A percentile compares a stretch with the other conserved stretches of the same genome.
These are phyloP conservation scores for Pseudocercospora eumusae DNA, from an alignment of 2,329 filamentous ascomycete genomes.

Conservation along the genomic window DNA sequence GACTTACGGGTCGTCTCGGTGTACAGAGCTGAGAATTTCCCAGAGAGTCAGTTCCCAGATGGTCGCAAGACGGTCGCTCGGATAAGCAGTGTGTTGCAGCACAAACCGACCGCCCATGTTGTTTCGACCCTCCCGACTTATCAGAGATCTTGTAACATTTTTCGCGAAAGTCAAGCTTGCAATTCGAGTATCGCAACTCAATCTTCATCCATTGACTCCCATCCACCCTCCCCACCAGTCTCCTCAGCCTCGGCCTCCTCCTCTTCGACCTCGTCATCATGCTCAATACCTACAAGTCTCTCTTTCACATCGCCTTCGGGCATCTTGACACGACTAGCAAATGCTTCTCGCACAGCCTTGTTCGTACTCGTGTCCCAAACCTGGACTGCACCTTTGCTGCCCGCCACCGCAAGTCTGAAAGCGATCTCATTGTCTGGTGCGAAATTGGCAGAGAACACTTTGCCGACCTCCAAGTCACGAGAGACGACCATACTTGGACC, in stretches of 20 bases:
- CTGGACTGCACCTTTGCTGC: constrained; percentile 88
- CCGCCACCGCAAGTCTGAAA: constrained; percentile 89
- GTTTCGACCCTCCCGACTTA: background rate
- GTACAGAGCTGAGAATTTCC: background rate
- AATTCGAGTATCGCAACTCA: constrained; percentile 7
- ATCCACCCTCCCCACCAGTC: constrained; percentile 37
- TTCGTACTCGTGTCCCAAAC: constrained; percentile 98
- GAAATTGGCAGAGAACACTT: constrained; percentile 88
- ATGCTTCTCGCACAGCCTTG: constrained; percentile 77
- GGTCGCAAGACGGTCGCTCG: too few species aligned
- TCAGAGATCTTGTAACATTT: background rate
- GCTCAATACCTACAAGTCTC: constrained; percentile 71
- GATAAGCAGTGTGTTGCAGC: too few species aligned
- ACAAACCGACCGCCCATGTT: background rate
- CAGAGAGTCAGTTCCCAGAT: background rate
- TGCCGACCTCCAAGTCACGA: constrained; percentile 88
- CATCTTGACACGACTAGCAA: constrained; percentile 68
- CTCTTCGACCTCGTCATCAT: constrained; percentile 62
- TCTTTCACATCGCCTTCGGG: constrained; percentile 67
- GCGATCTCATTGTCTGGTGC: constrained; percentile 87
- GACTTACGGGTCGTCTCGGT: background rate
- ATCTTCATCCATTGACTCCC: constrained; percentile 44
- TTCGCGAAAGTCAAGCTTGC: background rate
- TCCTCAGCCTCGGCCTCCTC: constrained; percentile 59
- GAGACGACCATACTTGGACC: constrained; percentile 89